Evolutionary conservation across 176 grass and related monocot species (phyloP).

Genomic region (maize (Zea mays)): DNA sequence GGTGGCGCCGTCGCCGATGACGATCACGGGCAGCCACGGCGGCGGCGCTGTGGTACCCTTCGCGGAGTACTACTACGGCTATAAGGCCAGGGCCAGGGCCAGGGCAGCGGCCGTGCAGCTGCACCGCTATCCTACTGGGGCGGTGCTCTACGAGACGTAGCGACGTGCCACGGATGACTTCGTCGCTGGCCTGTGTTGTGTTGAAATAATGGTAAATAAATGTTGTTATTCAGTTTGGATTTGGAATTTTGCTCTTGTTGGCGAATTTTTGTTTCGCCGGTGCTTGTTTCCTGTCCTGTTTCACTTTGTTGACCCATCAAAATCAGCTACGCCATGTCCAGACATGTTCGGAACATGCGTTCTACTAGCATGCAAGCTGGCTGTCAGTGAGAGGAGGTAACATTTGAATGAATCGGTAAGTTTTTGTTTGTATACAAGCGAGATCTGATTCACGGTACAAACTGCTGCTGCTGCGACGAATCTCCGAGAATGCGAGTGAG

Average conservation of each 20-base stretch:
- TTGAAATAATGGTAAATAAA: background rate
- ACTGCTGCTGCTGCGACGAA: conserved; percentile 36
- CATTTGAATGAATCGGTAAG: conserved; percentile 71
- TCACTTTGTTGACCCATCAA: too few species aligned
- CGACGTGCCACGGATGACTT: background rate
- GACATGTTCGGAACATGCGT: too few species aligned
- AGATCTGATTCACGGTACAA: conserved; percentile 37
- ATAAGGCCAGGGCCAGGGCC: background rate
- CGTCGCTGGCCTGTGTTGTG: background rate
- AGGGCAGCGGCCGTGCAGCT: background rate
- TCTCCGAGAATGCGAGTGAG: conserved; percentile 51
- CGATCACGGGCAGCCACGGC: conserved; percentile 22
- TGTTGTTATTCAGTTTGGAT: background rate
- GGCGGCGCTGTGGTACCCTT: background rate
- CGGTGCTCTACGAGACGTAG: conserved; percentile 20
- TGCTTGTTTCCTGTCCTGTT: too few species aligned
- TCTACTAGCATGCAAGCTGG: background rate
- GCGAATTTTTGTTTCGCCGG: too few species aligned
- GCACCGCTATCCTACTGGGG: background rate
- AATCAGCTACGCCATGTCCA: too few species aligned
- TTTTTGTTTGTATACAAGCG: conserved; percentile 55
- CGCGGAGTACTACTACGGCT: conserved; percentile 28
- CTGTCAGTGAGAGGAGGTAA: conserved; percentile 30
- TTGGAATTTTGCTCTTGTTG: too few species aligned
- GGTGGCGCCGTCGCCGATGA: conserved; percentile 49